Evolutionary conservation across 208 protist species (phyloP).

Genomic region (Trypanosoma boissoni): DNA sequence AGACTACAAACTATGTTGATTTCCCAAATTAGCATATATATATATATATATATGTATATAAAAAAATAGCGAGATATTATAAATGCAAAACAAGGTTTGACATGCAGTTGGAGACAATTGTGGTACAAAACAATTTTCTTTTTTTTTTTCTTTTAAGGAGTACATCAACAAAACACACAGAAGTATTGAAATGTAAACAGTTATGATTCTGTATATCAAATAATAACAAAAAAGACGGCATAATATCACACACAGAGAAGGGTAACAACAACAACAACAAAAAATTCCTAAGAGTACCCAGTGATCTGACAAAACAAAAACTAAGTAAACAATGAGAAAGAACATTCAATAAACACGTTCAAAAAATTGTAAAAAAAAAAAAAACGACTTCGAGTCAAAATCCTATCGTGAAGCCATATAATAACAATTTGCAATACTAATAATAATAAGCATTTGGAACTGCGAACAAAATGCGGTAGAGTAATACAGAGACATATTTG

Average conservation of each 20-base stretch:
- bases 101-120: not conserved
- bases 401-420: too few relatives aligned
- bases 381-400: too few relatives aligned
- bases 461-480: too few relatives aligned
- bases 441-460: too few relatives aligned
- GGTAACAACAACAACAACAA: conserved; percentile 12
- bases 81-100: not conserved
- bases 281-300: conserved; percentile 5
- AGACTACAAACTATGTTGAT: too few relatives aligned
- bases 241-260: conserved; percentile 14
- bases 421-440: too few relatives aligned
- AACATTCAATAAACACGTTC: conserved; percentile 10
- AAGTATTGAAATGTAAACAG: conserved; percentile 1
- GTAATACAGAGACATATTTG: too few relatives aligned
- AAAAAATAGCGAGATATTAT: not conserved
- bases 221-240: conserved; percentile 14
- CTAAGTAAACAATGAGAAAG: conserved; percentile 9
- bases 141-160: conserved; percentile 7
- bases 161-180: not conserved
- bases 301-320: conserved; percentile 3
- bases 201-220: conserved; percentile 5
- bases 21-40: not conserved
- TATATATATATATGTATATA: not conserved
- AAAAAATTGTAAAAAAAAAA: conserved; percentile 1
- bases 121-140: not conserved